Percentiles rank a stretch among this genome's conserved stretches.
Conservation (phyloP, 2,329 filamentous ascomycete species). For the Graphilbum sp. region DNA sequence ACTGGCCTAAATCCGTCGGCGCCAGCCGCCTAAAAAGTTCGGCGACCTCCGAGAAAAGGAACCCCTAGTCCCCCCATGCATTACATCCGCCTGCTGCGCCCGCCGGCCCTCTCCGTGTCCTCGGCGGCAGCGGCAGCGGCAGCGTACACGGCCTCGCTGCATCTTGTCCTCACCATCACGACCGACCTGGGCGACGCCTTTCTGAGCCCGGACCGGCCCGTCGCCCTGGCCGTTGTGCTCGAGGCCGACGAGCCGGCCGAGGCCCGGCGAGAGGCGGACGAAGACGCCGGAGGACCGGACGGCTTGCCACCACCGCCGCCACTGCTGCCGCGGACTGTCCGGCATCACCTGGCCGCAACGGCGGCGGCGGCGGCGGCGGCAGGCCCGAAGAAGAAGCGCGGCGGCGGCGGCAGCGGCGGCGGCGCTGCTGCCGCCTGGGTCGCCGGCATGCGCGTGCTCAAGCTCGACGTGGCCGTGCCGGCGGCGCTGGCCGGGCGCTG, state of each 20-base stretch:
- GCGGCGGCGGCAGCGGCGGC: conserved; percentile 1
- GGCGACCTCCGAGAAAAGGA: too few species aligned
- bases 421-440: too few species aligned
- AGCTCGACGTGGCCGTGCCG: conserved; percentile 10
- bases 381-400: neutral
- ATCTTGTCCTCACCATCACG: conserved; percentile 35
- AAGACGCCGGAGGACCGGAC: too few species aligned
- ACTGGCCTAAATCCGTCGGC: too few species aligned
- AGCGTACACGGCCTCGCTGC: conserved; percentile 16
- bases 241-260: conserved; percentile 5
- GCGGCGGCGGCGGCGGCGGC: too few species aligned
- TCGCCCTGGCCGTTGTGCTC: conserved; percentile 22
- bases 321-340: too few species aligned
- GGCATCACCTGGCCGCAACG: too few species aligned
- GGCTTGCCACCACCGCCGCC: neutral
- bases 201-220: conserved; percentile 25
- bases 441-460: conserved; percentile 19
- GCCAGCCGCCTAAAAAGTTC: too few species aligned
- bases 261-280: neutral
- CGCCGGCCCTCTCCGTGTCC: conserved; percentile 21
- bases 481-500: neutral
- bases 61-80: conserved; percentile 36
- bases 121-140: too few species aligned
- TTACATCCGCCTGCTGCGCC: conserved; percentile 37
- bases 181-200: conserved; percentile 42